Percentiles rank a stretch among this genome's conserved stretches.
These are phyloP conservation scores for Fusarium protoensiforme DNA, from an alignment of 2,329 filamentous ascomycete genomes.

Conservation along the genomic window DNA sequence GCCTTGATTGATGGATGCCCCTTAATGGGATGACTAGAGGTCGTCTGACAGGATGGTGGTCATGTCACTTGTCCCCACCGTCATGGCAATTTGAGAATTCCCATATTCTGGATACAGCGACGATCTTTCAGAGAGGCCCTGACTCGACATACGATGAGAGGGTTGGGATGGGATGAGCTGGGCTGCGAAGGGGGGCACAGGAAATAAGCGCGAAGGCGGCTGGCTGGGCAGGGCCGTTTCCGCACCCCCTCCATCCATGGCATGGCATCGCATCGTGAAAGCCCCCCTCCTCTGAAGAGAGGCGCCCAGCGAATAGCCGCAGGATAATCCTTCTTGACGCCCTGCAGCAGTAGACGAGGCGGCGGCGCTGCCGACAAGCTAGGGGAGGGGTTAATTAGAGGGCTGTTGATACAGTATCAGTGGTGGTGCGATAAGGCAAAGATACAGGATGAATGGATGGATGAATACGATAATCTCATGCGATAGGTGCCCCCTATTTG, in stretches of 20 bases:
- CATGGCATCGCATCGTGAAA: background rate
- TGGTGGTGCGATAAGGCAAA: background rate
- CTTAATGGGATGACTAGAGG: background rate
- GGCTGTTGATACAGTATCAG: background rate
- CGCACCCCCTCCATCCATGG: conserved; percentile 11
- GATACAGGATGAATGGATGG: background rate
- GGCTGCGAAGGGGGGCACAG: background rate
- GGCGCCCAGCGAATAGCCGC: conserved; percentile 22
- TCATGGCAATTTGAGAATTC: conserved; percentile 26
- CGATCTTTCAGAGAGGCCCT: conserved; percentile 9
- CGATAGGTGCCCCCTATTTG: background rate
- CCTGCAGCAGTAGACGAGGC: conserved; percentile 3
- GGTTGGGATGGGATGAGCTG: conserved; percentile 1
- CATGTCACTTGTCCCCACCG: background rate
- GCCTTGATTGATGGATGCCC: background rate
- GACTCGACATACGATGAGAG: conserved; percentile 4
- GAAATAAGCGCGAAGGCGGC: conserved; percentile 33
- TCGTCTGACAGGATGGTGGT: background rate
- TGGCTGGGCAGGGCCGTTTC: conserved; percentile 14
- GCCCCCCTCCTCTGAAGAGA: background rate
- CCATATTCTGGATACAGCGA: conserved; percentile 17
- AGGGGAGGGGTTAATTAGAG: background rate
- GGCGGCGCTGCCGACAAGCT: conserved; percentile 17
- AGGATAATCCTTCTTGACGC: background rate
- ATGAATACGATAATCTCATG: background rate